Conservation (phyloP, 164 flowering plant genomes). For the Houttuynia cordata region DNA sequence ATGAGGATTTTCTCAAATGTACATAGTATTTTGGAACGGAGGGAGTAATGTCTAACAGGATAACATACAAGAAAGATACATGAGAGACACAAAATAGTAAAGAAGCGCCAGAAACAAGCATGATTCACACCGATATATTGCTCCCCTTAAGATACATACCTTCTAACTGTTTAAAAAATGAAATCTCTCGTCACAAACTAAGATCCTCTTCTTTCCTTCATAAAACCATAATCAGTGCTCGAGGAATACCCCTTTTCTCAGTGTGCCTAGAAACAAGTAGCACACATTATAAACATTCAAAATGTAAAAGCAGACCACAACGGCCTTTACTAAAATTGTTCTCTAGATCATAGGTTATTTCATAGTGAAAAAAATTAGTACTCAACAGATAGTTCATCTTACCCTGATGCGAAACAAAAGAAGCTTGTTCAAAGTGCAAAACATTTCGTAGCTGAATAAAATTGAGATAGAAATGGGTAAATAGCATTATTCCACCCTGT, state of each 20-base stretch:
- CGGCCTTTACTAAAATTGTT: too few species aligned
- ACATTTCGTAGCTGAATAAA: slow-evolving; percentile 73
- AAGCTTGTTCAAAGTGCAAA: slow-evolving; percentile 68
- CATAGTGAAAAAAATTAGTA: too few species aligned
- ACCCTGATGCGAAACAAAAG: slow-evolving; percentile 83
- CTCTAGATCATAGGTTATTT: too few species aligned
- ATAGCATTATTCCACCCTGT: slow-evolving; percentile 87
- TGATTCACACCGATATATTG: too few species aligned
- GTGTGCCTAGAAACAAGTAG: slow-evolving; percentile 41
- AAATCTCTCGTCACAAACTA: slow-evolving; percentile 87
- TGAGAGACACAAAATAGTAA: too few species aligned
- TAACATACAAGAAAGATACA: background rate
- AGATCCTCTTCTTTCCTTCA: slow-evolving; percentile 59
- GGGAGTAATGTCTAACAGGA: slow-evolving; percentile 54
- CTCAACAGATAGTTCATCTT: slow-evolving; percentile 18
- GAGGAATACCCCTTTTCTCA: slow-evolving; percentile 64
- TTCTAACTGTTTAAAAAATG: slow-evolving; percentile 91
- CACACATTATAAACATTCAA: background rate
- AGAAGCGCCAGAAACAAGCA: too few species aligned
- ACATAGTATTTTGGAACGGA: too few species aligned
- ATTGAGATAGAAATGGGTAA: slow-evolving; percentile 75
- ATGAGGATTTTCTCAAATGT: too few species aligned
- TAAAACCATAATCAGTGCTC: slow-evolving; percentile 72
- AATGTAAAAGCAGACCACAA: background rate
- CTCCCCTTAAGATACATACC: slow-evolving; percentile 25